Base-by-base conservation (phyloP, 768 basidiomycete species). In the Russula brevipes region DNA sequence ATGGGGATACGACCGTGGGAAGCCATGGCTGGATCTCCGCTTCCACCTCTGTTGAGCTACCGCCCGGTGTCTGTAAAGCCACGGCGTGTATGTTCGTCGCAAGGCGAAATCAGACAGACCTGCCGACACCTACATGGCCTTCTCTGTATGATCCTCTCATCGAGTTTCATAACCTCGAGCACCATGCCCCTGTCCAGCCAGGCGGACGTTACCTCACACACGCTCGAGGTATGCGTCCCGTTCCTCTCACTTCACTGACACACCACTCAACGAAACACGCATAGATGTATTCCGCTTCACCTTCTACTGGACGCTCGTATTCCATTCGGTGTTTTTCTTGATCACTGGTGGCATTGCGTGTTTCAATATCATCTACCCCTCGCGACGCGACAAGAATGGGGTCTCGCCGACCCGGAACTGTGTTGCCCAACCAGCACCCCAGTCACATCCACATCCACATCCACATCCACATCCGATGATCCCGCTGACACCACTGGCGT, bases 261-360 rank as follows among this genome's bases (percentile, higher is more conserved):
- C 52, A n/a, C 31, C 46, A 46, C 24, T 54, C 19, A 16, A 24
- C 24, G 24, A 24, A 46, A 54, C 35, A 16, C 24, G 41, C 19
- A 46, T 49, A 68, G 67, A 68, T 17, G 67, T 63, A n/a, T 66
- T 68, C 55, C 65, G 61, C 41, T 68, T 63, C 59, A 68, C 65
- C 7, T 68, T 68, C 39, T 68, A 55, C 41, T 68, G 67, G 67
- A 63, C 59, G 14, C 47, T 68, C 41, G 58, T 68, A 41, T 68
- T 68, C 54, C 39, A 66, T 39, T 58, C 65, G 8, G 59, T 67
- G 30, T 60, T 68, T 42, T 66, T 63, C 57, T 31, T 68, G 17
- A 24, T 60, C 59, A 50, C 57, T 16, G 65, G 65, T 24, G 50
- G 46, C 42, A 52, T 63, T 53, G 67, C 67, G n/a, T 57, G 51